Conservation (phyloP, 129 eudicot genomes). For the sunflower (Helianthus annuus) region HanXRQr2.0-SUNRISE NC_035448.2:206564225-206564724, state of each 20-base stretch:
- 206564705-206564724: background rate
- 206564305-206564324: too few relatives aligned
- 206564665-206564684: slow-evolving; percentile 44
- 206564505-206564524: slow-evolving; percentile 58
- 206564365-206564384: background rate
- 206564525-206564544: slow-evolving; percentile 59
- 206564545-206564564: slow-evolving; percentile 39
- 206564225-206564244: too few relatives aligned
- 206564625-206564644: slow-evolving; percentile 80
- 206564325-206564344: too few relatives aligned
- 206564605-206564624: slow-evolving; percentile 54
- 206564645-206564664: slow-evolving; percentile 78
- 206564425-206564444: slow-evolving; percentile 40
- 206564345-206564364: too few relatives aligned
- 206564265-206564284: too few relatives aligned
- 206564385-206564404: too few relatives aligned
- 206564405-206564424: too few relatives aligned
- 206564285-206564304: too few relatives aligned
- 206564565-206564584: slow-evolving; percentile 30
- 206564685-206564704: slow-evolving; percentile 21
- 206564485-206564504: slow-evolving; percentile 78
- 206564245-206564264: too few relatives aligned
- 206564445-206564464: slow-evolving; percentile 25
- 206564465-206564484: slow-evolving; percentile 64
- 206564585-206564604: slow-evolving; percentile 42